Evolutionary conservation across 768 basidiomycete genomes (phyloP), one percentile per base, ranked within the genome.

Genomic region (Suillus placidus): DNA sequence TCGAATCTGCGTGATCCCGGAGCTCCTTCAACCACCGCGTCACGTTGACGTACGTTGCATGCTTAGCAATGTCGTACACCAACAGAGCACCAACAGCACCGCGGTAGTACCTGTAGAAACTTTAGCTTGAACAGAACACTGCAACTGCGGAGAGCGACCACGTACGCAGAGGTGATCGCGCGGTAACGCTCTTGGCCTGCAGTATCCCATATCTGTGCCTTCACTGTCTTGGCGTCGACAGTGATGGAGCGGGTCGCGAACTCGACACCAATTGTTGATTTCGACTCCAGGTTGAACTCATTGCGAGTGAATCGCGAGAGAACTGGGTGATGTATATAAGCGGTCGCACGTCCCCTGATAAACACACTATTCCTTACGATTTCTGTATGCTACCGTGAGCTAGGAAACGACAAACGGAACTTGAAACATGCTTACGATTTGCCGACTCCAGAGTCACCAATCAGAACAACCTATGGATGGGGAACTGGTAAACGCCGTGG

Each of bases 201-300:
- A 71, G 97, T 99, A 80, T 99, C 97, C 97, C 97, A 99, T 72
- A 99, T 92, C 80, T 99, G 97, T 26, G 97, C 97, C 80, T 99
- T 99, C 71, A 99, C 87, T 3, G 90, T 95, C 88, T 99, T 99
- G 47, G 88, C 88, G 76, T 99, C 97, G n/a, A 99, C 93, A 70
- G 85, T 92, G 77, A 95, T 94, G 20, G 94, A 93, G 74, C 97
- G 88, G 49, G 97, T 98, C 4, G 97, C 97, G 73, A 99, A 99
- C 80, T 99, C 97, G 71, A 99, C 97, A 62, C 97, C 97, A 78
- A 99, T 99, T 30, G 97, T 99, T 67, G 97, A 99, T 83, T 99
- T 98, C 52, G 95, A 95, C 76, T 99, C 97, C 71, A 97, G 86
- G 83, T 96, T 97, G 88, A 99, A 99, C 80, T 99, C 96, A 76